Evolutionary conservation across 169 alveolate species (phyloP), one percentile per base, ranked within the genome.

Genomic region (Besnoitia besnoiti): DNA sequence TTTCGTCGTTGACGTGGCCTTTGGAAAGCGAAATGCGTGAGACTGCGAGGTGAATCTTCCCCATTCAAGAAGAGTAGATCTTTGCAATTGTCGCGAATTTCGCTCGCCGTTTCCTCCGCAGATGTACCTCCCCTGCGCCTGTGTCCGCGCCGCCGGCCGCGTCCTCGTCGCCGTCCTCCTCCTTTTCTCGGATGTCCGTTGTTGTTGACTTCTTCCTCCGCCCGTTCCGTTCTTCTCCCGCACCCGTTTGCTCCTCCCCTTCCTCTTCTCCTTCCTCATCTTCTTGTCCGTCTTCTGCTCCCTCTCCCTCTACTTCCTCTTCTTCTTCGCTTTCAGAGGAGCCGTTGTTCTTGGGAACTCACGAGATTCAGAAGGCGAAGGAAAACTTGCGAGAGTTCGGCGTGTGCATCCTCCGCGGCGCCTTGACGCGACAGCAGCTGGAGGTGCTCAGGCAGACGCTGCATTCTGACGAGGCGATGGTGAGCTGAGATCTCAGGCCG

Each of bases 381-480:
- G 61, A 37, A 3, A 35, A 4, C 40, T 35, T 77, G 40, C 12
- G 30, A 37, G 87, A 77, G 61, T 37, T 14, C 14, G 87, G 87
- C 5, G 50, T 77, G 14, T 77, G 87, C 40, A 42, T 77, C 55
- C 35, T 77, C n/a, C 49, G 59, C n/a, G 59, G 37, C 37, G 87
- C 40, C 16, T 35, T 77, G 27, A 77, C 87, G 33, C 87, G 40
- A n/a, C 59, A 39, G 37, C 87, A 77, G 87, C 87, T 77, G 59
- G 37, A 37, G 39, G 40, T 35, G 7, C 87, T 77, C 87, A 51
- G 30, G 35, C 61, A 37, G 0, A 27, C 87, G 10, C 59, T 77
- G 1, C 40, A 37, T 39, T 10, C 61, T 0, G 87, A 77, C 35
- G 40, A 77, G 21, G 87, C 87, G 61, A 77, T 77, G 87, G 87